Base-by-base conservation (phyloP, 1,284 basidiomycete genomes). In the Leccinum ambiguum region DNA sequence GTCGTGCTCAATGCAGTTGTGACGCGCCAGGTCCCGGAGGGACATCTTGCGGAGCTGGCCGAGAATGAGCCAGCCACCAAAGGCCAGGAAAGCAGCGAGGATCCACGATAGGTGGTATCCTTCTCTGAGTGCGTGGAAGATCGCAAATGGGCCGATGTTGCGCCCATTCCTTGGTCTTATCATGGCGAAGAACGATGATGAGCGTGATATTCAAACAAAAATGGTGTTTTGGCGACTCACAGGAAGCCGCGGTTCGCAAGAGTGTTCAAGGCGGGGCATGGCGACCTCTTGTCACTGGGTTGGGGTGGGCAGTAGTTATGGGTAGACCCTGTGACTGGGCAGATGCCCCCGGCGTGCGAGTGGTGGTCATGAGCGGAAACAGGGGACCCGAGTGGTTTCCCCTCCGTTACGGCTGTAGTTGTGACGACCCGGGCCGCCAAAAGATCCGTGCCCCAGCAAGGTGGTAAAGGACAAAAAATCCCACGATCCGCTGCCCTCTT, bases 261-360 rank as follows among this genome's bases (percentile, higher is more conserved):
- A 1, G 81, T 65, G 67, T 84, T 84, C 26, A 83, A 67, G 4
- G 81, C 86, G 4, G 86, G 82, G 60, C 82, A 83, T 0, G 82
- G 82, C 8, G 80, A 78, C n/a, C 87, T 72, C 18, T 61, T 65
- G 64, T 77, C 76, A 14, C 63, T 62, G 11, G 66, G 66, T 23
- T 73, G 74, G 10, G 70, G 68, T 60, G 71, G 72, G 48, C 74
- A 76, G 60, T 65, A 78, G 2, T 18, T 62, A 63, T 74, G 67
- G 10, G 59, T 14, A 39, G 6, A 3, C 8, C 71, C 75, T 45
- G 50, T 67, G n/a, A 75, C 53, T 0, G 67, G 72, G 36, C 73
- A 75, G 6, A 64, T 0, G 2, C 72, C 71, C 0, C n/a, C 18
- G 0, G 64, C 30, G 9, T 76, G 74, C 9, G 69, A 64, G 58